These are phyloP conservation scores for Saitozyma sp. DNA, from an alignment of 768 basidiomycete species.

Conservation along the genomic window DNA sequence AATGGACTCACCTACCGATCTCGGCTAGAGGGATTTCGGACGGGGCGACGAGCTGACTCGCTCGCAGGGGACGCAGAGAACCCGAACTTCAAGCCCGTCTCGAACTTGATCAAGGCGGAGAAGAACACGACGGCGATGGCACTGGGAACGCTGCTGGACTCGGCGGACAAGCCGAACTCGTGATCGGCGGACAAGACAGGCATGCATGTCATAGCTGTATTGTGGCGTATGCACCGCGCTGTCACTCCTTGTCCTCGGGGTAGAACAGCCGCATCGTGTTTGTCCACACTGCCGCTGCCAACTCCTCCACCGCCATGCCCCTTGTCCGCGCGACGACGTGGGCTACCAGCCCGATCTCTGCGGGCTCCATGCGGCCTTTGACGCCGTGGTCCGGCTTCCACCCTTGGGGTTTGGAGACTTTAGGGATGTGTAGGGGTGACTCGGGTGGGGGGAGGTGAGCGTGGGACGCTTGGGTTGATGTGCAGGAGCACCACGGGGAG, in stretches of 20 bases:
- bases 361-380: conserved; percentile 77
- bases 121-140: conserved; percentile 61
- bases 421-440: conserved; percentile 17
- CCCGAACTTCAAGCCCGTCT: conserved; percentile 71
- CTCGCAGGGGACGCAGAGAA: conserved; percentile 62
- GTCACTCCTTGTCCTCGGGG: too few relatives aligned
- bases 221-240: too few relatives aligned
- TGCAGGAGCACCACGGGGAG: conserved; percentile 49
- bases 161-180: not conserved
- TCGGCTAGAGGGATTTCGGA: not conserved
- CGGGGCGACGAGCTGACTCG: not conserved
- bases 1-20: not conserved
- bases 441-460: conserved; percentile 26
- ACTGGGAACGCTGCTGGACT: conserved; percentile 15
- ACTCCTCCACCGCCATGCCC: conserved; percentile 59
- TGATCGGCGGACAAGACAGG: not conserved
- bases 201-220: too few relatives aligned
- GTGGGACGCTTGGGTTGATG: conserved; percentile 45
- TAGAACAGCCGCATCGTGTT: conserved; percentile 67
- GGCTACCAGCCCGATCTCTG: conserved; percentile 58
- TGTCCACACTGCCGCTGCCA: conserved; percentile 63
- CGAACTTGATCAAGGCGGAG: conserved; percentile 72
- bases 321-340: conserved; percentile 64
- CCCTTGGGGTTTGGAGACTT: conserved; percentile 61
- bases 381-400: conserved; percentile 64